Conservation (phyloP, 148 eudicot genomes). For the Simmondsia chinensis region DNA sequence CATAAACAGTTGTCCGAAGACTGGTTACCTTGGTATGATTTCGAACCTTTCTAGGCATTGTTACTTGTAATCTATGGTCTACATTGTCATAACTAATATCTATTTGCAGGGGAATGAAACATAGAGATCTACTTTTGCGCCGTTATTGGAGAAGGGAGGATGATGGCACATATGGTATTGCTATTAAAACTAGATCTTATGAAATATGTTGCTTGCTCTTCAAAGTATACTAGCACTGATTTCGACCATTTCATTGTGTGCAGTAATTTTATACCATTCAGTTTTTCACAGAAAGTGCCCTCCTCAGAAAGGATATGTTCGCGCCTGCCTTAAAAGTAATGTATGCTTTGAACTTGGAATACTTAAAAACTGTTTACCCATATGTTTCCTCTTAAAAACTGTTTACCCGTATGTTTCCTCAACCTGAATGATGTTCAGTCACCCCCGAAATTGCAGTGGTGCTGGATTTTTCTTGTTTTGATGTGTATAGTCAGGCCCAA, state of each 20-base stretch:
- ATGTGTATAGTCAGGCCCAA: too few relatives aligned
- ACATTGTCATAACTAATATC: neutral
- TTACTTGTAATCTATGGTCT: too few relatives aligned
- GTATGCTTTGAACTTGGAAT: conserved; percentile 20
- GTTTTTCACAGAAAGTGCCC: conserved; percentile 53
- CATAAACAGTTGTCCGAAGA: conserved; percentile 41
- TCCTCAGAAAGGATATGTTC: conserved; percentile 43
- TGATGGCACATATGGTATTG: conserved; percentile 63
- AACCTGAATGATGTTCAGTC: neutral
- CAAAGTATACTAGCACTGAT: conserved; percentile 1
- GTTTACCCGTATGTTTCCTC: too few relatives aligned
- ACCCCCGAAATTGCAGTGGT: neutral
- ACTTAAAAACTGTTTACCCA: neutral
- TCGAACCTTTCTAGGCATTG: neutral
- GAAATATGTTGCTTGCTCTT: neutral
- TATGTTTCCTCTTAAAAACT: neutral
- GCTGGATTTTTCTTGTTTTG: too few relatives aligned
- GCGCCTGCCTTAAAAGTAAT: conserved; percentile 72
- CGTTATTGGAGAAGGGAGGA: conserved; percentile 89
- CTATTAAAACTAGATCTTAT: neutral
- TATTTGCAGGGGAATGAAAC: conserved; percentile 48
- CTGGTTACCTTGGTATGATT: conserved; percentile 60
- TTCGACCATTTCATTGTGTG: conserved; percentile 10
- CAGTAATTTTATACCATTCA: conserved; percentile 66
- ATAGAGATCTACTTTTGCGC: conserved; percentile 52